Evolutionary conservation across 2,329 filamentous ascomycete genomes (phyloP).

Genomic region (Calycina marina): DNA sequence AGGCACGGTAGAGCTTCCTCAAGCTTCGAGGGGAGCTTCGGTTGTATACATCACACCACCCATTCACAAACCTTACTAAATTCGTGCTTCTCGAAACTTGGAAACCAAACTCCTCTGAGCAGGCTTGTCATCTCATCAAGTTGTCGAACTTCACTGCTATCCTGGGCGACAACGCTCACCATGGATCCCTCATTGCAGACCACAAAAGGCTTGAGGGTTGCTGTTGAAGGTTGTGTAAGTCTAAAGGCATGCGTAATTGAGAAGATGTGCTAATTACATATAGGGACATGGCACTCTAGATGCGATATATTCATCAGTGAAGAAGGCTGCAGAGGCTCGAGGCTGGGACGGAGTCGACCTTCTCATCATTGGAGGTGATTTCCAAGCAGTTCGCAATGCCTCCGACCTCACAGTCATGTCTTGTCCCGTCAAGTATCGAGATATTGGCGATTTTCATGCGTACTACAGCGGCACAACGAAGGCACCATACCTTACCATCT

Average conservation of each 20-base stretch:
- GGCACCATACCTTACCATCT: conserved; percentile 82
- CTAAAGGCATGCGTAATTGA: neutral
- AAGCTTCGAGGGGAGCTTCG: neutral
- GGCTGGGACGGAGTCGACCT: conserved; percentile 75
- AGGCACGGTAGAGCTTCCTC: neutral
- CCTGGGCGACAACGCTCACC: conserved; percentile 1
- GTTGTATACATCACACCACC: neutral
- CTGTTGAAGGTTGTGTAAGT: conserved; percentile 75
- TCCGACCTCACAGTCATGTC: conserved; percentile 80
- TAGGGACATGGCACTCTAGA: conserved; percentile 86
- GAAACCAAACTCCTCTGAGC: neutral
- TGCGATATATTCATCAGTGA: conserved; percentile 74
- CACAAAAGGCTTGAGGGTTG: conserved; percentile 49
- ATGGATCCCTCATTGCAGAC: conserved; percentile 17
- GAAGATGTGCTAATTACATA: conserved; percentile 5
- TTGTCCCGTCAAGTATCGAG: conserved; percentile 75
- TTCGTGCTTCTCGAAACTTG: neutral
- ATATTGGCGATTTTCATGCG: conserved; percentile 81
- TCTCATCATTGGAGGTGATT: conserved; percentile 91
- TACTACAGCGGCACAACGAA: conserved; percentile 71
- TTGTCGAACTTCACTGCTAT: neutral
- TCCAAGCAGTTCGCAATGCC: conserved; percentile 85
- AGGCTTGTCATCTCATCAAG: neutral
- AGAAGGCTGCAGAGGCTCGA: conserved; percentile 51
- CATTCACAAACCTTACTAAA: neutral